These are phyloP conservation scores for Craspedostauros australis DNA, from an alignment of 108 stramenopile species.

Conservation along the genomic window DNA sequence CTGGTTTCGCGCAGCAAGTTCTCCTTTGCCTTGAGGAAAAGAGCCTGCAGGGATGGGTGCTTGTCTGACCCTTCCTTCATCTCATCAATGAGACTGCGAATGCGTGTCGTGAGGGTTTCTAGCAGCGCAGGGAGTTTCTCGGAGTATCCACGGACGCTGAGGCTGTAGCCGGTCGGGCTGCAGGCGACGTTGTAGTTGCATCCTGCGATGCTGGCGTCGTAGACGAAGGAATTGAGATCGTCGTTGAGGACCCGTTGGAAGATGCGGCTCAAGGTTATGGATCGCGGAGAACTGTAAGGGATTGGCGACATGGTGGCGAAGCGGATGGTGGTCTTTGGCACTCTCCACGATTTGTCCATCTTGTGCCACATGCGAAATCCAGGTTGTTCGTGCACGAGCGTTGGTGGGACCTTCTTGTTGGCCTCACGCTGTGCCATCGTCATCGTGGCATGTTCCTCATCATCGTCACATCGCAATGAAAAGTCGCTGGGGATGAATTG, in stretches of 20 bases:
- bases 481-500: constrained; percentile 77
- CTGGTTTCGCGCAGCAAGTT: constrained; percentile 78
- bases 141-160: constrained; percentile 75
- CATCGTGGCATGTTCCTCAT: not conserved
- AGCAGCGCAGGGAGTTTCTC: constrained; percentile 79
- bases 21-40: constrained; percentile 63
- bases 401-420: constrained; percentile 25
- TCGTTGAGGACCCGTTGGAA: constrained; percentile 77
- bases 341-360: constrained; percentile 72
- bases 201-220: constrained; percentile 86
- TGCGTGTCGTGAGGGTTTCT: constrained; percentile 65
- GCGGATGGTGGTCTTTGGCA: constrained; percentile 67
- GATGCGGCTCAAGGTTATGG: constrained; percentile 77
- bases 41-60: constrained; percentile 45
- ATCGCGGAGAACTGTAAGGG: constrained; percentile 65
- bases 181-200: constrained; percentile 67
- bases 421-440: constrained; percentile 4
- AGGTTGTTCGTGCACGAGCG: constrained; percentile 41
- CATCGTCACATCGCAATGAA: constrained; percentile 67
- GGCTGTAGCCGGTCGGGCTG: constrained; percentile 52
- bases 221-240: constrained; percentile 78
- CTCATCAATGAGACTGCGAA: constrained; percentile 71
- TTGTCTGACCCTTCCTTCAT: constrained; percentile 69
- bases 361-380: constrained; percentile 78
- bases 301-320: constrained; percentile 61